Evolutionary conservation across 106 monocot species (phyloP).

Genomic region (Dioscorea dumetorum): DNA sequence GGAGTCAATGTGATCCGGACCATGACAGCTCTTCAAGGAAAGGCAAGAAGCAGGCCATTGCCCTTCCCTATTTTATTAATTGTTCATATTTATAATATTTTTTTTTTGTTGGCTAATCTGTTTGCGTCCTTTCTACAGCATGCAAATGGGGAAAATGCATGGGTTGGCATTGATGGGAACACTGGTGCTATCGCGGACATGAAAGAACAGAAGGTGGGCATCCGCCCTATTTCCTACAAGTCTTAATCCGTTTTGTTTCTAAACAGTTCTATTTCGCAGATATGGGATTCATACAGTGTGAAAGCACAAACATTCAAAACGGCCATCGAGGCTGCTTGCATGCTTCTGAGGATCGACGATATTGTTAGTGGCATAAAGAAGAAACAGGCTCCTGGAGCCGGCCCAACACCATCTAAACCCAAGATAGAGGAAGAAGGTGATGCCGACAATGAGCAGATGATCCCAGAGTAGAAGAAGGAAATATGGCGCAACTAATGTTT

Average conservation of each 20-base stretch:
- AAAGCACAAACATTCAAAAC: conserved; percentile 96
- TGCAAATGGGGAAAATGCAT: conserved; percentile 90
- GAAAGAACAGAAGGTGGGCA: conserved; percentile 72
- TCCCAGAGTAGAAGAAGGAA: conserved; percentile 52
- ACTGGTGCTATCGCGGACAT: conserved; percentile 84
- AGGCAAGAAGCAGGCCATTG: conserved; percentile 30
- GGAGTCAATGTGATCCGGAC: conserved; percentile 90
- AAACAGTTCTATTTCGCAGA: conserved; percentile 22
- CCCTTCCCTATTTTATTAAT: too few relatives aligned
- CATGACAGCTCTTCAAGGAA: conserved; percentile 98
- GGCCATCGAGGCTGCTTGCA: conserved; percentile 89
- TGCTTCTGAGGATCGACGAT: conserved; percentile 93
- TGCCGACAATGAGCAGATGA: conserved; percentile 77
- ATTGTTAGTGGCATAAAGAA: conserved; percentile 98
- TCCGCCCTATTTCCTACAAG: neutral
- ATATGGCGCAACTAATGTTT: neutral
- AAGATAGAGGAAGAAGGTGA: conserved; percentile 83
- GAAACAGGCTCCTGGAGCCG: conserved; percentile 76
- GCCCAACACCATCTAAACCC: conserved; percentile 45
- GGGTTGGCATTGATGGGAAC: conserved; percentile 94
- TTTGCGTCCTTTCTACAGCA: conserved; percentile 35
- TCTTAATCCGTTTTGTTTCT: neutral
- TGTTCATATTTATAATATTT: neutral
- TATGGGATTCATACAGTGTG: conserved; percentile 89
- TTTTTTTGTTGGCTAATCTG: neutral